Percentiles rank a stretch among this genome's conserved stretches.
Conservation (phyloP, 2,329 filamentous ascomycete genomes). For the Phaeosphaeriaceae sp. region DNA sequence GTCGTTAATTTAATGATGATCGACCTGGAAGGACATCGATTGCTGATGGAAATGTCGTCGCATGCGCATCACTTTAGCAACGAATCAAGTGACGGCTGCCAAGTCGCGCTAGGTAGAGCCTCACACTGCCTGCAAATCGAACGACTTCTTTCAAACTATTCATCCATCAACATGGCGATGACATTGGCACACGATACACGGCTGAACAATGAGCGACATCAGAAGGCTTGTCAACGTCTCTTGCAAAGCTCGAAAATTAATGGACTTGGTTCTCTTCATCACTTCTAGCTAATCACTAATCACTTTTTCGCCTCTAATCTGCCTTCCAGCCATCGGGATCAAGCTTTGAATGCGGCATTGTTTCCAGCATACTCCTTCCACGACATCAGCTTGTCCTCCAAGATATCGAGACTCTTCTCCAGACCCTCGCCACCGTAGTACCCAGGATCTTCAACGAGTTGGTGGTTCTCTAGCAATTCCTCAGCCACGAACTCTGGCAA, state of each 20-base stretch:
- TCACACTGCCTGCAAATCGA: background rate
- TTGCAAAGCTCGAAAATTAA: too few species aligned
- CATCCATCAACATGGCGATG: background rate
- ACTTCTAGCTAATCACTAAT: background rate
- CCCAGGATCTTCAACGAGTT: slow-evolving; percentile 60
- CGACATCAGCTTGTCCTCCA: slow-evolving; percentile 6
- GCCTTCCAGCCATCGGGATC: too few species aligned
- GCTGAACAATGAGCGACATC: too few species aligned
- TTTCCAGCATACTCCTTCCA: slow-evolving; percentile 4
- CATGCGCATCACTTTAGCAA: background rate
- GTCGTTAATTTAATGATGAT: slow-evolving; percentile 1
- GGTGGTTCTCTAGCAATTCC: slow-evolving; percentile 64
- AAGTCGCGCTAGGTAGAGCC: slow-evolving; percentile 1
- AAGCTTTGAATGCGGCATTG: slow-evolving; percentile 1
- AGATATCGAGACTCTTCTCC: slow-evolving; percentile 43
- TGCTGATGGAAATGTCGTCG: background rate
- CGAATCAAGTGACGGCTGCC: background rate
- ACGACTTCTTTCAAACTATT: background rate
- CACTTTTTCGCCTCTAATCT: background rate
- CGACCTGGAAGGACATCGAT: background rate
- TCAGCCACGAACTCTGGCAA: slow-evolving; percentile 53
- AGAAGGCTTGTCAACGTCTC: too few species aligned
- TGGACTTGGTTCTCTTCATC: too few species aligned
- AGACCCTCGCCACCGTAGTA: slow-evolving; percentile 60
- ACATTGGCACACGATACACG: background rate